Percentiles rank a stretch among this genome's conserved stretches.
These are phyloP conservation scores for Polyplosphaeria fusca DNA, from an alignment of 495 filamentous ascomycete genomes.

Conservation along the genomic window DNA sequence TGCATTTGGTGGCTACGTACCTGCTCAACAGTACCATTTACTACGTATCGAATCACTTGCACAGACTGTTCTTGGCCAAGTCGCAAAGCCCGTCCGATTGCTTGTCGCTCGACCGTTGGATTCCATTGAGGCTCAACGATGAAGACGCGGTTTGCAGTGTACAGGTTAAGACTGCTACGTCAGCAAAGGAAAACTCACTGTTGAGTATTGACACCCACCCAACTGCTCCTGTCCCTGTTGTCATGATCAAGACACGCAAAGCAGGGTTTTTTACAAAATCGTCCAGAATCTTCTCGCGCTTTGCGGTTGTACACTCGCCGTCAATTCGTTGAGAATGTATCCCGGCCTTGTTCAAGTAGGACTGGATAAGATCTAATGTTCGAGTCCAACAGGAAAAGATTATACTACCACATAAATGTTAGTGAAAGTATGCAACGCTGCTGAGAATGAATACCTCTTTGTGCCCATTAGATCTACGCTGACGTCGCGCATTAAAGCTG, in stretches of 20 bases:
- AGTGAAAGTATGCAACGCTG: background rate
- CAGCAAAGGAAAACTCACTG: background rate
- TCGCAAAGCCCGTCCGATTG: background rate
- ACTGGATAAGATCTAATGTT: slow-evolving; percentile 11
- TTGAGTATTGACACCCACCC: slow-evolving; percentile 29
- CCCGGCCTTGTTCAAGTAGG: background rate
- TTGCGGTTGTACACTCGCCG: slow-evolving; percentile 9
- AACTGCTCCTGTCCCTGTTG: slow-evolving; percentile 5
- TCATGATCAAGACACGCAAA: slow-evolving; percentile 8
- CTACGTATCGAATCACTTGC: background rate
- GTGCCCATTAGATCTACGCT: background rate
- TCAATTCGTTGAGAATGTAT: slow-evolving; percentile 10
- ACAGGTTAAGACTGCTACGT: background rate
- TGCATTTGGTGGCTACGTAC: background rate
- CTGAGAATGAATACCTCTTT: slow-evolving; percentile 14
- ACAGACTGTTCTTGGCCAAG: background rate
- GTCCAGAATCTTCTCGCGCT: slow-evolving; percentile 11
- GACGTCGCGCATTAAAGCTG: slow-evolving; percentile 12
- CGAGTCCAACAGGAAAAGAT: slow-evolving; percentile 24
- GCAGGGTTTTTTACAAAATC: background rate
- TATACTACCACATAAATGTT: background rate
- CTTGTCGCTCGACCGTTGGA: background rate
- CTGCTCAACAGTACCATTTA: slow-evolving; percentile 1
- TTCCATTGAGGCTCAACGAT: slow-evolving; percentile 9
- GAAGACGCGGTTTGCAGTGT: background rate